Conservation (phyloP, 2,329 filamentous ascomycete species). For the Periconia digitata region DNA sequence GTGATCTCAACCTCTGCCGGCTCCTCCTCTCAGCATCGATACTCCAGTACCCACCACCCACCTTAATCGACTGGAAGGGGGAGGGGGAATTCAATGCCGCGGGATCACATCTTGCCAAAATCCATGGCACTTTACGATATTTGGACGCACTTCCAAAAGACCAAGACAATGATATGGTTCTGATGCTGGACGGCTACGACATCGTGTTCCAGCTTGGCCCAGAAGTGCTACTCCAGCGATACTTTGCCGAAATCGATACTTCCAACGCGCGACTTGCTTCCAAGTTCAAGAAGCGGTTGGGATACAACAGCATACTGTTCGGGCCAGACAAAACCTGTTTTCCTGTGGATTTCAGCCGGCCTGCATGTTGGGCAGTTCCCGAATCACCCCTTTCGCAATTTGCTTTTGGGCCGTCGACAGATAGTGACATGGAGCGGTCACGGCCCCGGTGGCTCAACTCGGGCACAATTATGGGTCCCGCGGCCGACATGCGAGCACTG, state of each 20-base stretch:
- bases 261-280: background rate
- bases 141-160: background rate
- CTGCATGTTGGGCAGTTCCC: constrained; percentile 3
- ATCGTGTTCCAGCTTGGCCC: constrained; percentile 4
- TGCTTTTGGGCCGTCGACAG: background rate
- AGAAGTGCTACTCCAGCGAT: constrained; percentile 3
- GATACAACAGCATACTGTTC: constrained; percentile 1
- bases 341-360: constrained; percentile 3
- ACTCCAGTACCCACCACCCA: too few species aligned
- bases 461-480: constrained; percentile 1
- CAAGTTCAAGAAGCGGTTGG: background rate
- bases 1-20: too few species aligned
- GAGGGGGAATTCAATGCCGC: constrained; percentile 2
- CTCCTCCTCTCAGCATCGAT: too few species aligned
- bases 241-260: background rate
- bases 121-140: background rate
- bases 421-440: background rate
- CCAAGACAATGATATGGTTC: constrained; percentile 1
- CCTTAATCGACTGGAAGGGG: too few species aligned
- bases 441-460: constrained; percentile 6
- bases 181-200: constrained; percentile 2
- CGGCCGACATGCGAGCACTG: background rate
- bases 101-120: constrained; percentile 1
- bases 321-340: constrained; percentile 1
- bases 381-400: constrained; percentile 1